Conservation (phyloP, 1,284 basidiomycete species). For the Microbotryum silenes-acaulis region DNA sequence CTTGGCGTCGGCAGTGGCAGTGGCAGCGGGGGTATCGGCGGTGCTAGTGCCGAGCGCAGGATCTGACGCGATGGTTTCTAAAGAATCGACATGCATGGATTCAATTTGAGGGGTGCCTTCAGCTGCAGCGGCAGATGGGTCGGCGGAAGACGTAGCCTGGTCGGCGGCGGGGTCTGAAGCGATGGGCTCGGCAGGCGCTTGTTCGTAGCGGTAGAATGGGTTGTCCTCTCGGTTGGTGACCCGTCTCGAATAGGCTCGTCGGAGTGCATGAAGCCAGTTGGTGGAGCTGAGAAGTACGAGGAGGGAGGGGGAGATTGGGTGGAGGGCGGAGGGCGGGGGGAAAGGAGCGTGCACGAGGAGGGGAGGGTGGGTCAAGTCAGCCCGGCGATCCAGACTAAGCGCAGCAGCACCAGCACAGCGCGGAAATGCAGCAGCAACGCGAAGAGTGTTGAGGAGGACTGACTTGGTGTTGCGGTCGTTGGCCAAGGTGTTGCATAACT, state of each 20-base stretch:
- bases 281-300: constrained; percentile 6
- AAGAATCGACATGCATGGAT: not conserved
- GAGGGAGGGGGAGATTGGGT: no score
- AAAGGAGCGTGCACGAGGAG: not conserved
- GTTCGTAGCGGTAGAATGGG: constrained; percentile 20
- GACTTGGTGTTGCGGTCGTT: constrained; percentile 31
- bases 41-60: constrained; percentile 36
- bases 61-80: not conserved
- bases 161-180: no score
- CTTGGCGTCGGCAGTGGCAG: no score
- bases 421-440: not conserved
- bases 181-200: no score
- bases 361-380: not conserved
- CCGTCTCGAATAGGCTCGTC: constrained; percentile 25
- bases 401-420: not conserved
- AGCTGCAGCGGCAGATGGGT: constrained; percentile 6
- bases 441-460: not conserved
- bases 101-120: constrained; percentile 8
- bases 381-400: not conserved
- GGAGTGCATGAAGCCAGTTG: constrained; percentile 27
- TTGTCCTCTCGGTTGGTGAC: constrained; percentile 12
- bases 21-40: no score
- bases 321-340: no score
- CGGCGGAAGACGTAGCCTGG: not conserved
- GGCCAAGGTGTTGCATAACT: constrained; percentile 25